Base-by-base conservation (phyloP, 768 basidiomycete species). In the Tulasnella calospora region DNA sequence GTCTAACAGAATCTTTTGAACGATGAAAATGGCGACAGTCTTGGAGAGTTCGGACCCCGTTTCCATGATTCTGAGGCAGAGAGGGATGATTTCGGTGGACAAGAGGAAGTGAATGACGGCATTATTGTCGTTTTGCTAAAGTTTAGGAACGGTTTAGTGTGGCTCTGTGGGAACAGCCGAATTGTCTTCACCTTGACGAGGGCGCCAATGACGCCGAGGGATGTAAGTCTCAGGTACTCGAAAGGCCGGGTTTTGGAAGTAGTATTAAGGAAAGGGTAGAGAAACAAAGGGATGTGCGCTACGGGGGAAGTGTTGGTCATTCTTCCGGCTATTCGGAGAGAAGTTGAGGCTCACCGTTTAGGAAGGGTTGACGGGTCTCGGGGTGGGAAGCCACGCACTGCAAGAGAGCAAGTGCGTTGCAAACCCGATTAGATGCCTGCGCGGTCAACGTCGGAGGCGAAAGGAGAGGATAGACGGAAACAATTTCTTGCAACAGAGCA, bases 161-260 rank as follows among this genome's bases (percentile, higher is more conserved):
- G 57, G 35, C n/a, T 27, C 23, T 27, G 19, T 19, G 73, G 13
- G 19, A 61, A 33, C 77, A 46, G 33, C 61, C 71, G 44, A 80
- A 15, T 40, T 41, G 69, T 40, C 84, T 85, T 78, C 81, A 95
- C 95, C 88, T 99, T 99, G 83, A 99, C 98, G 73, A 99, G 90
- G 27, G 98, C 98, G 57, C 98, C 98, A 81, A 99, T 99, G 80
- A 99, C 98, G 47, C 98, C 98, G n/a, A 99, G 90, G 51, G 96
- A 98, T 17, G 98, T 99, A 77, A 99, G 90, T n/a, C 98, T 92
- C 75, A 99, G 90, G 85, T 99, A 99, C 87, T 99, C 98, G 83
- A 99, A 99, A 1, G 97, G 97, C n/a, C 97, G 91, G 17, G 97
- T 99, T 88, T 99, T 99, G 77, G 94, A 95, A 17, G 96, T 99